Conservation (phyloP, 1,139 yeast genomes). For the Yamadazyma siamensis region DNA sequence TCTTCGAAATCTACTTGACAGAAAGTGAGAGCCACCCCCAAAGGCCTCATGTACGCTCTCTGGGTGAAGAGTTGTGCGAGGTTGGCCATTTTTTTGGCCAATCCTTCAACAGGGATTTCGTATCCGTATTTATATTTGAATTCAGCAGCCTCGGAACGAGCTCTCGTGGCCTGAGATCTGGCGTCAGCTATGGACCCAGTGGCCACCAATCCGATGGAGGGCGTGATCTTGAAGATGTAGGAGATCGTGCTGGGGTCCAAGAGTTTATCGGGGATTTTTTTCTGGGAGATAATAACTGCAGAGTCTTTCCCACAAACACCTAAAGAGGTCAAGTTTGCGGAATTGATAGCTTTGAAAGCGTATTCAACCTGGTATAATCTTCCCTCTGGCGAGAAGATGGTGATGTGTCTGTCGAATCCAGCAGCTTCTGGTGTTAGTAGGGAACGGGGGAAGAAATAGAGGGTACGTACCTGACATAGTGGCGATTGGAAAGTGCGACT, state of each 20-base stretch:
- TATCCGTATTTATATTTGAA: constrained; percentile 92
- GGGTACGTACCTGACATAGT: constrained; percentile 9
- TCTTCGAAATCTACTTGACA: constrained; percentile 67
- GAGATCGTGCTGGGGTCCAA: constrained; percentile 83
- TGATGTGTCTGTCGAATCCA: constrained; percentile 97
- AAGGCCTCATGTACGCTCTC: constrained; percentile 98
- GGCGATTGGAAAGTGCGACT: constrained; percentile 4
- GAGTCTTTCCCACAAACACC: constrained; percentile 86
- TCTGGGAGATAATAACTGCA: constrained; percentile 89
- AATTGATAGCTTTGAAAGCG: constrained; percentile 95
- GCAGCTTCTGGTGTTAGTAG: constrained; percentile 53
- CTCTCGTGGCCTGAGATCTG: constrained; percentile 83
- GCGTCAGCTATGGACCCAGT: constrained; percentile 98
- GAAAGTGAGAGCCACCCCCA: constrained; percentile 89
- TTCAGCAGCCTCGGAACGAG: constrained; percentile 92
- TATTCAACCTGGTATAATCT: constrained; percentile 95
- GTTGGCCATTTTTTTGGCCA: constrained; percentile 94
- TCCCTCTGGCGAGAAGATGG: constrained; percentile 98
- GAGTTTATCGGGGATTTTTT: constrained; percentile 93
- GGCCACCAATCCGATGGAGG: constrained; percentile 83
- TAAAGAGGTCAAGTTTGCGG: constrained; percentile 84
- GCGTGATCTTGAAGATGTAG: constrained; percentile 79
- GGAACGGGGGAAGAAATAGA: too few species aligned
- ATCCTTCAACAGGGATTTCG: constrained; percentile 93
- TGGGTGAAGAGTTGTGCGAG: constrained; percentile 93